phyloP scores from a whole-genome alignment of 1,139 yeast species.

The Chernovozyma sophiae-reginae region DNA sequence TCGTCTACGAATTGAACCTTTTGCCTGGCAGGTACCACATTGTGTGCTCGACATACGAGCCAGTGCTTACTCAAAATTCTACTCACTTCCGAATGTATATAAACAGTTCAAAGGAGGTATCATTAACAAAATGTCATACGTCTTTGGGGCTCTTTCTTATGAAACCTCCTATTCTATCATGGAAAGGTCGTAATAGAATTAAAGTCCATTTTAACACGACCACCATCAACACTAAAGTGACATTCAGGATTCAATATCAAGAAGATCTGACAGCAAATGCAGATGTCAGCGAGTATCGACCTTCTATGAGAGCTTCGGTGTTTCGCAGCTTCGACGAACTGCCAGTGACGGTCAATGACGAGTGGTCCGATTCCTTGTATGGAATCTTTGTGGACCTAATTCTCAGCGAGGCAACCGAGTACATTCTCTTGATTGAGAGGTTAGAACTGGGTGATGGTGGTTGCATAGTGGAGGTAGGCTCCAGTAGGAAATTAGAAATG shows the following conservation, averaged over 20 bases:
- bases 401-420: slow-evolving; percentile 24
- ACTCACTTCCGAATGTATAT: slow-evolving; percentile 12
- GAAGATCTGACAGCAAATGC: slow-evolving; percentile 7
- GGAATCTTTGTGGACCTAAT: slow-evolving; percentile 41
- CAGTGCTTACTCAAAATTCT: background rate
- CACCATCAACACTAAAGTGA: slow-evolving; percentile 16
- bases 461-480: slow-evolving; percentile 36
- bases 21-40: slow-evolving; percentile 35
- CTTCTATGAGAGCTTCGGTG: slow-evolving; percentile 41
- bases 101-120: slow-evolving; percentile 7
- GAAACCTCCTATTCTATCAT: slow-evolving; percentile 18
- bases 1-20: slow-evolving; percentile 18
- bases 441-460: slow-evolving; percentile 45
- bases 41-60: slow-evolving; percentile 29
- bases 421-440: slow-evolving; percentile 43
- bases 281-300: slow-evolving; percentile 21
- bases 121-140: slow-evolving; percentile 18
- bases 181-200: slow-evolving; percentile 38
- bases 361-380: slow-evolving; percentile 40
- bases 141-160: slow-evolving; percentile 35
- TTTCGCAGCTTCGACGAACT: slow-evolving; percentile 26
- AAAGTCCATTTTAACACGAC: slow-evolving; percentile 24
- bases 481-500: slow-evolving; percentile 1
- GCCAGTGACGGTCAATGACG: slow-evolving; percentile 31
- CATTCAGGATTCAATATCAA: slow-evolving; percentile 24